Percentiles rank a stretch among this genome's conserved stretches.
Conservation (phyloP, 2,329 filamentous ascomycete genomes). For the Pseudogymnoascus sp. region DNA sequence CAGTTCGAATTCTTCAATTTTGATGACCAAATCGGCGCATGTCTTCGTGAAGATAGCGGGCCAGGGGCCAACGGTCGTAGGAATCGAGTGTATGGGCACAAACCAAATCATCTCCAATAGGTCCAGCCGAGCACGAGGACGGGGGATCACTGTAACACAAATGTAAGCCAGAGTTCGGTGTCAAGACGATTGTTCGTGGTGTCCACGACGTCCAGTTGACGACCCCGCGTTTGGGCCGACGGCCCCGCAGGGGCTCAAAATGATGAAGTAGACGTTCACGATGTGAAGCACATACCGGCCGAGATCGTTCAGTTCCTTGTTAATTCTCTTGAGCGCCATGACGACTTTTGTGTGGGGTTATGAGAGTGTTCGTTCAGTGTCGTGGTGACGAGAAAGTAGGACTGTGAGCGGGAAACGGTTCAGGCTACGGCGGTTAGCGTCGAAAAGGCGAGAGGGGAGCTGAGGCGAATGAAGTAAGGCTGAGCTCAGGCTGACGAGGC, state of each 20-base stretch:
- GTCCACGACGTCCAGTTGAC: conserved; percentile 27
- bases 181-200: conserved; percentile 13
- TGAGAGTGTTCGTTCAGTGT: conserved; percentile 19
- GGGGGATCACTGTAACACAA: conserved; percentile 70
- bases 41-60: background rate
- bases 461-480: conserved; percentile 6
- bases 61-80: background rate
- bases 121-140: conserved; percentile 96
- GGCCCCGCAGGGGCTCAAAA: conserved; percentile 20
- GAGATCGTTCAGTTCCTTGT: conserved; percentile 87
- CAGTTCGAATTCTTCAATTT: conserved; percentile 22
- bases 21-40: conserved; percentile 5
- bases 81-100: conserved; percentile 31
- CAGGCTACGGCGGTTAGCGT: conserved; percentile 10
- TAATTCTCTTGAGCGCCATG: conserved; percentile 90
- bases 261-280: background rate
- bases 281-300: conserved; percentile 57
- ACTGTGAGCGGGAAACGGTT: conserved; percentile 7
- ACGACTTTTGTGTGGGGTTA: conserved; percentile 20
- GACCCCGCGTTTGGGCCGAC: conserved; percentile 24
- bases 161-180: conserved; percentile 15
- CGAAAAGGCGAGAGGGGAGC: conserved; percentile 8
- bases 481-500: background rate
- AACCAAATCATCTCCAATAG: conserved; percentile 97
- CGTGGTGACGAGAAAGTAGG: conserved; percentile 28